A percentile compares a stretch with the other conserved stretches of the same genome.
phyloP scores from a whole-genome alignment of 1,284 basidiomycete species.

The Trichosporon inkin region DNA sequence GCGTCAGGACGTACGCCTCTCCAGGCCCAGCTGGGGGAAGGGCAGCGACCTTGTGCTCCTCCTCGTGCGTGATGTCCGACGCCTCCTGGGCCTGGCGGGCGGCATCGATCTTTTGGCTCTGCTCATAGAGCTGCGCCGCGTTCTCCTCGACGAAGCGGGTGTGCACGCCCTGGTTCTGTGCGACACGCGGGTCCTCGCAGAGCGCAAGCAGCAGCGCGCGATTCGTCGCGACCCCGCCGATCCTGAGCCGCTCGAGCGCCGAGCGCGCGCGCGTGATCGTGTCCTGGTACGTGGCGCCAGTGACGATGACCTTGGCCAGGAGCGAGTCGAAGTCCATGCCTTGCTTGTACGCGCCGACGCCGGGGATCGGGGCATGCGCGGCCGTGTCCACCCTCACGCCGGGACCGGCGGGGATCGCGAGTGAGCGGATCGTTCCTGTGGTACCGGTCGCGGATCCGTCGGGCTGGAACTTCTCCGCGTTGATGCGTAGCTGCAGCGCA shows the following conservation, averaged over 20 bases:
- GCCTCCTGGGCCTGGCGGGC: neutral
- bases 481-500: slow-evolving; percentile 24
- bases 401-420: slow-evolving; percentile 11
- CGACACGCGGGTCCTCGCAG: slow-evolving; percentile 14
- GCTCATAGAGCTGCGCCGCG: slow-evolving; percentile 7
- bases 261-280: slow-evolving; percentile 12
- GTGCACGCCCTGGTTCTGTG: slow-evolving; percentile 13
- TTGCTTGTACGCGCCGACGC: slow-evolving; percentile 16
- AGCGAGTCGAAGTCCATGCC: slow-evolving; percentile 23
- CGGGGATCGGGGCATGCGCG: slow-evolving; percentile 19
- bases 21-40: slow-evolving; percentile 19
- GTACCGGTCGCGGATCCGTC: slow-evolving; percentile 21
- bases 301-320: slow-evolving; percentile 22
- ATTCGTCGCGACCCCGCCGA: slow-evolving; percentile 20
- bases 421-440: slow-evolving; percentile 11
- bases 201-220: slow-evolving; percentile 20
- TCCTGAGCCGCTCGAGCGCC: slow-evolving; percentile 17
- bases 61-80: neutral
- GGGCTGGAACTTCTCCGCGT: slow-evolving; percentile 17
- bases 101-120: slow-evolving; percentile 13
- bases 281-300: slow-evolving; percentile 10
- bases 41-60: neutral
- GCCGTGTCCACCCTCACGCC: slow-evolving; percentile 23
- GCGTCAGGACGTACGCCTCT: slow-evolving; percentile 18
- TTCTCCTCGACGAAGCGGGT: slow-evolving; percentile 22